Conservation (phyloP, 768 basidiomycete species). For the Dacryopinax primogenitus region DNA sequence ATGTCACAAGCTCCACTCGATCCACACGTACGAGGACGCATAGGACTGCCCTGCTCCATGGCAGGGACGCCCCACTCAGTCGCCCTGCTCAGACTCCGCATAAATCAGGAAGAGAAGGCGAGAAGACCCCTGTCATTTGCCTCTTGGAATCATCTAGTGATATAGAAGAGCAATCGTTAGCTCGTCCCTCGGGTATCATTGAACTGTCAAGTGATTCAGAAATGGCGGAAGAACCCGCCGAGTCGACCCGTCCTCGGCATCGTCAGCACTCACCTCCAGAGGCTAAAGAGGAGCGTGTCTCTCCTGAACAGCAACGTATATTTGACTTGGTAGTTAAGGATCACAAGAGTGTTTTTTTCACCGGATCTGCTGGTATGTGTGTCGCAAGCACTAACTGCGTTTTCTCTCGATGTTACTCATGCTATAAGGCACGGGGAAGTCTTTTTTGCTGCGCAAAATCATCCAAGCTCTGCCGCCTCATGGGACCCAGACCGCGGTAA, state of each 20-base stretch:
- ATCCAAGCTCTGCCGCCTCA: conserved; percentile 32
- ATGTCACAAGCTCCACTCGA: no score
- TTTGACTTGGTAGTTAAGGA: conserved; percentile 40
- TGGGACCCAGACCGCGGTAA: neutral
- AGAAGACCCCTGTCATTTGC: neutral
- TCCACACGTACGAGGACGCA: no score
- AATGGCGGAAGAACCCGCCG: neutral
- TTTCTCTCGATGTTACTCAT: neutral
- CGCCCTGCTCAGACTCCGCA: neutral
- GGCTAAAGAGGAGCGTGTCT: neutral
- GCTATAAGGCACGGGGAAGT: conserved; percentile 70
- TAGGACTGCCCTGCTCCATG: no score
- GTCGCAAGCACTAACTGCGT: neutral
- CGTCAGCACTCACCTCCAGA: neutral
- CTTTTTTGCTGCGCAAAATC: conserved; percentile 63
- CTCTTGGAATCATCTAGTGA: neutral
- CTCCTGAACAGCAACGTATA: conserved; percentile 39
- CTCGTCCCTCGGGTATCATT: neutral
- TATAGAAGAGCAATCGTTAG: neutral
- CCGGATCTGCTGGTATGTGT: conserved; percentile 67
- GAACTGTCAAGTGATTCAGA: neutral
- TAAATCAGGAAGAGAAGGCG: neutral
- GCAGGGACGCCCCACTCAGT: neutral
- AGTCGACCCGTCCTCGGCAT: neutral
- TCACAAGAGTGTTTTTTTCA: conserved; percentile 67